Conservation (phyloP, 1,139 yeast species). For the Geotrichum bryndzae region DNA sequence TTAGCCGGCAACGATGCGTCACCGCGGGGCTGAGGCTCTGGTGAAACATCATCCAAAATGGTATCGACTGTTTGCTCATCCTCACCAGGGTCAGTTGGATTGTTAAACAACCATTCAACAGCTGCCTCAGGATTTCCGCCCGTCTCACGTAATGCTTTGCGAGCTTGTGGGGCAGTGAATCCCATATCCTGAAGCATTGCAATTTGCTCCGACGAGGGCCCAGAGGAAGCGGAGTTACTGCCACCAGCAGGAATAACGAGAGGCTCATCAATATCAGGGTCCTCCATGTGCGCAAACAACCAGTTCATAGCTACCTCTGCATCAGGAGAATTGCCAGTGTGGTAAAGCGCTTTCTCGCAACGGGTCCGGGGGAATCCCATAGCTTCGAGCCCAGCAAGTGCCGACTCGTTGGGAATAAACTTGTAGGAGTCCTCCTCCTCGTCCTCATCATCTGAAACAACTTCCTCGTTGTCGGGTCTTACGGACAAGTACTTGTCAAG, state of each 20-base stretch:
- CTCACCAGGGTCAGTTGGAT: slow-evolving; percentile 63
- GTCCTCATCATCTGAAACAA: slow-evolving; percentile 37
- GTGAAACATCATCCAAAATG: slow-evolving; percentile 20
- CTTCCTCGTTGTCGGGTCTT: slow-evolving; percentile 36
- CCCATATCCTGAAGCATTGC: slow-evolving; percentile 70
- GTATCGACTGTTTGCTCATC: slow-evolving; percentile 21
- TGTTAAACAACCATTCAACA: slow-evolving; percentile 80
- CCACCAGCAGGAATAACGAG: slow-evolving; percentile 31
- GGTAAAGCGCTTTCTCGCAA: slow-evolving; percentile 58
- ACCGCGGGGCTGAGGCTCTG: slow-evolving; percentile 22
- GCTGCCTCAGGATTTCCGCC: slow-evolving; percentile 64
- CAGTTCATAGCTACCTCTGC: slow-evolving; percentile 86
- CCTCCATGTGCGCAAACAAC: slow-evolving; percentile 86
- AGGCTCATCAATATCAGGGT: slow-evolving; percentile 66
- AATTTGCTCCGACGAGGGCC: slow-evolving; percentile 38
- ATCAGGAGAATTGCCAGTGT: slow-evolving; percentile 56
- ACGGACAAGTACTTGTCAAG: slow-evolving; percentile 37
- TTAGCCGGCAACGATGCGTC: slow-evolving; percentile 31
- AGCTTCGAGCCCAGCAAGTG: slow-evolving; percentile 49
- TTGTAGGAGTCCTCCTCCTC: slow-evolving; percentile 19
- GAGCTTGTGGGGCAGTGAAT: slow-evolving; percentile 54
- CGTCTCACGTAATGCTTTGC: slow-evolving; percentile 59
- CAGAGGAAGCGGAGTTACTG: not conserved
- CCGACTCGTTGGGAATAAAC: slow-evolving; percentile 54
- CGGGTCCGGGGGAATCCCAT: slow-evolving; percentile 88